A percentile compares a stretch with the other conserved stretches of the same genome.
Conservation (phyloP, 1,284 basidiomycete genomes). For the Leccinum subatratum region DNA sequence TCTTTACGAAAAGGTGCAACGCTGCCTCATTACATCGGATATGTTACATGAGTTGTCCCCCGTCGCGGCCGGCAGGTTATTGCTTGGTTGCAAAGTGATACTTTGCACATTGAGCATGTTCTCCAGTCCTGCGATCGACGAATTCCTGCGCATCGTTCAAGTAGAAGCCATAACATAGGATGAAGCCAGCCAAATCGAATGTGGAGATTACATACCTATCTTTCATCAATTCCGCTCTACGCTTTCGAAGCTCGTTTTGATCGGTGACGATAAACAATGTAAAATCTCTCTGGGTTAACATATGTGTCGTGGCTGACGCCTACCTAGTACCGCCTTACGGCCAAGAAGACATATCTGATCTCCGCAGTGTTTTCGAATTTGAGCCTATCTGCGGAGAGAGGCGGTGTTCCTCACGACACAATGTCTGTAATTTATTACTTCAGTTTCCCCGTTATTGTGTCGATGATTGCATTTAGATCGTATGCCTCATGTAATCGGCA, state of each 20-base stretch:
- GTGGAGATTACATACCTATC: constrained; percentile 55
- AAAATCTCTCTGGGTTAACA: constrained; percentile 20
- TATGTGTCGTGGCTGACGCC: constrained; percentile 2
- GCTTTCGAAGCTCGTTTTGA: constrained; percentile 63
- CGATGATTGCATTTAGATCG: constrained; percentile 37
- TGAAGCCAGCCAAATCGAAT: constrained; percentile 64
- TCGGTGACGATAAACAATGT: constrained; percentile 77
- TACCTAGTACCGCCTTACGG: constrained; percentile 47
- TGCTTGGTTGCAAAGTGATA: constrained; percentile 49
- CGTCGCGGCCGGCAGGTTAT: constrained; percentile 19
- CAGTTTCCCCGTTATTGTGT: neutral
- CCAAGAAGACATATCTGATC: constrained; percentile 37
- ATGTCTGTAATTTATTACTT: constrained; percentile 34
- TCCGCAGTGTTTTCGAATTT: constrained; percentile 46
- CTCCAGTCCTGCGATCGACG: constrained; percentile 29
- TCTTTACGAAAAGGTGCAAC: constrained; percentile 46
- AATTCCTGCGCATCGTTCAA: constrained; percentile 40
- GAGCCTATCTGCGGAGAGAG: constrained; percentile 33
- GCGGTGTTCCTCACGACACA: constrained; percentile 40
- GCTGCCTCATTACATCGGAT: constrained; percentile 50
- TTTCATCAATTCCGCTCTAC: constrained; percentile 41
- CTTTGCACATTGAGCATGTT: constrained; percentile 51
- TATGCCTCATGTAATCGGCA: constrained; percentile 46
- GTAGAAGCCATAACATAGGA: constrained; percentile 51
- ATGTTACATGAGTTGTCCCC: constrained; percentile 31